Base-by-base conservation (phyloP, 2,329 filamentous ascomycete genomes). In the Claviceps capensis region DNA sequence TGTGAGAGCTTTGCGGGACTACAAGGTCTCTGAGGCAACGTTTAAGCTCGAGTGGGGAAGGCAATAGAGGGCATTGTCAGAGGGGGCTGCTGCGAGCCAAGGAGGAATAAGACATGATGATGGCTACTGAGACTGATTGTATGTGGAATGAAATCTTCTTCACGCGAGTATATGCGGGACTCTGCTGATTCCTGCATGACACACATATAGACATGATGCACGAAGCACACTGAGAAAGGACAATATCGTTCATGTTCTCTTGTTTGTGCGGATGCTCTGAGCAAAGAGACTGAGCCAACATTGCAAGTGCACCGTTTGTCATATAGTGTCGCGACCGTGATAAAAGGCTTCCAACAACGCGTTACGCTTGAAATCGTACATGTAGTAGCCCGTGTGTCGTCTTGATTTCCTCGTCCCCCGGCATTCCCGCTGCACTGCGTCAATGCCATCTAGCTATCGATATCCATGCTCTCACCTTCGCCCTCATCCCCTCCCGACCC, bases 21-120 rank as follows among this genome's bases (percentile, higher is more conserved):
- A 98, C 71, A 79, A 81, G 69, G 78, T 84, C 46, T 85, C 86
- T 0, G 75, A 82, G 58, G 85, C 84, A 9, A 78, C 87, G 49
- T 88, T 88, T 65, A 83, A 90, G 61, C 70, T 97, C 67, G 75
- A 88, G 54, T 98, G 93, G 93, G 82, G 78, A 3, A 78, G 76
- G 58, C 77, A 83, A 65, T 83, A 74, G 63, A 57, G 11, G 44
- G 13, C 9, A 9, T 4, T 9, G 30, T 11, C 9, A 30, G 23
- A 38, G 23, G 19, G 4, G 9, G 14, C 22, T 30, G 34, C 30
- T 34, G 9, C 30, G 9, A 11, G 11, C 9, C 30, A 4, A 34
- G 9, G 30, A 34, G 30, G 30, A 34, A 34, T 11, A 34, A 9
- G 30, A 11, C 30, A 34, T 11, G 30, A 4, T 11, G 30, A 4